Percentiles rank a stretch among this genome's conserved stretches.
Evolutionary conservation across 345 rosid genomes (phyloP).

Genomic region (Euphorbia lathyris): DNA sequence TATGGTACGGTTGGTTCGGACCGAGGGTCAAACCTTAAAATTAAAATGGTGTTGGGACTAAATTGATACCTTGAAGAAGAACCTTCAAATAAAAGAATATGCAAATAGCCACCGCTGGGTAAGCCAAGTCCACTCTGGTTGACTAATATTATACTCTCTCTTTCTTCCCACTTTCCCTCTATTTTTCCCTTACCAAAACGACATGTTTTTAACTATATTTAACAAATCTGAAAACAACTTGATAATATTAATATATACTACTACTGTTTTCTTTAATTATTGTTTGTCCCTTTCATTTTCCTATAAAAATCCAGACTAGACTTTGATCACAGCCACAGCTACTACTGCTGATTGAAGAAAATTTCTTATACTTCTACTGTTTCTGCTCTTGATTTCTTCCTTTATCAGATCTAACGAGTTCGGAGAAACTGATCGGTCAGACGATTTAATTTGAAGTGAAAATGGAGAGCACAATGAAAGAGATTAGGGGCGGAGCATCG

Average conservation of each 20-base stretch:
- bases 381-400: no score
- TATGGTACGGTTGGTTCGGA: no score
- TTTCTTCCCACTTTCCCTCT: constrained; percentile 1
- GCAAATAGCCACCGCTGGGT: no score
- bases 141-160: neutral
- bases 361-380: neutral
- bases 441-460: constrained; percentile 1
- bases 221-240: no score
- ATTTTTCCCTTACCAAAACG: neutral
- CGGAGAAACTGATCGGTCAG: neutral
- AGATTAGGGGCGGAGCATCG: constrained; percentile 34
- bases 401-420: neutral
- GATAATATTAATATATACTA: no score
- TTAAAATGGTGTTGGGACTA: no score
- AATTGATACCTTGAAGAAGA: no score
- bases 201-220: neutral
- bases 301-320: neutral
- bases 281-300: neutral
- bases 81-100: no score
- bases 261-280: no score
- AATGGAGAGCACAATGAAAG: constrained; percentile 63
- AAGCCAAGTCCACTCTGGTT: neutral
- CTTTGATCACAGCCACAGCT: neutral
- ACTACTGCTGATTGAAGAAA: neutral
- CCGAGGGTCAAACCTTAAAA: no score